These are phyloP conservation scores for Trifolium dubium DNA, from an alignment of 306 rosid genomes.

Conservation along the genomic window DNA sequence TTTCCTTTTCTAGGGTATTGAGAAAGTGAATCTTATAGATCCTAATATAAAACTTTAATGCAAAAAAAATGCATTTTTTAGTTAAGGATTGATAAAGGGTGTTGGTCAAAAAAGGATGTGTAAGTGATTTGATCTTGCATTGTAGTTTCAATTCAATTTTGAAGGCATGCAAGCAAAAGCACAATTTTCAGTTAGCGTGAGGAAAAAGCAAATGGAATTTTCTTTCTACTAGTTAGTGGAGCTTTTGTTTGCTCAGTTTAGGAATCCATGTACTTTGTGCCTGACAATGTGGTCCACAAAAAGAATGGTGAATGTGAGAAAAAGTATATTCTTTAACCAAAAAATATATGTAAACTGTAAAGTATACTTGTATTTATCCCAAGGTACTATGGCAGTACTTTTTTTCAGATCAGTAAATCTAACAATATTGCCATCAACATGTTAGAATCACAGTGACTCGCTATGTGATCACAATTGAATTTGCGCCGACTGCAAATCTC, in stretches of 20 bases:
- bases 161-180: conserved; percentile 63
- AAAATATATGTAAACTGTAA: conserved; percentile 28
- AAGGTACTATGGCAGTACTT: not conserved
- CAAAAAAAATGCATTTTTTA: conserved; percentile 34
- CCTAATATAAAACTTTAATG: conserved; percentile 41
- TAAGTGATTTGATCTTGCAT: conserved; percentile 41
- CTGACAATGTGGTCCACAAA: conserved; percentile 40
- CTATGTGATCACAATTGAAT: not conserved
- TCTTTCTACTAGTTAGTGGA: conserved; percentile 52
- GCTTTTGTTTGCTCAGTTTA: conserved; percentile 49
- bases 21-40: conserved; percentile 57
- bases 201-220: conserved; percentile 54
- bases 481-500: not conserved
- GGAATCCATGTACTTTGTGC: conserved; percentile 48
- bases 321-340: conserved; percentile 22
- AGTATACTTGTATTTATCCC: conserved; percentile 25
- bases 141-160: conserved; percentile 48
- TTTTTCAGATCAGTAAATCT: no score
- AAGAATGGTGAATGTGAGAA: conserved; percentile 21
- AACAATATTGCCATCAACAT: no score
- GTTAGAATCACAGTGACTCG: no score
- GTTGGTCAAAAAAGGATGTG: conserved; percentile 51
- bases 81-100: not conserved
- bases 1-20: conserved; percentile 55
- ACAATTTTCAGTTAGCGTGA: conserved; percentile 40